Evolutionary conservation across 2,329 filamentous ascomycete species (phyloP).

Genomic region (Dactylellina drechsleri): DNA sequence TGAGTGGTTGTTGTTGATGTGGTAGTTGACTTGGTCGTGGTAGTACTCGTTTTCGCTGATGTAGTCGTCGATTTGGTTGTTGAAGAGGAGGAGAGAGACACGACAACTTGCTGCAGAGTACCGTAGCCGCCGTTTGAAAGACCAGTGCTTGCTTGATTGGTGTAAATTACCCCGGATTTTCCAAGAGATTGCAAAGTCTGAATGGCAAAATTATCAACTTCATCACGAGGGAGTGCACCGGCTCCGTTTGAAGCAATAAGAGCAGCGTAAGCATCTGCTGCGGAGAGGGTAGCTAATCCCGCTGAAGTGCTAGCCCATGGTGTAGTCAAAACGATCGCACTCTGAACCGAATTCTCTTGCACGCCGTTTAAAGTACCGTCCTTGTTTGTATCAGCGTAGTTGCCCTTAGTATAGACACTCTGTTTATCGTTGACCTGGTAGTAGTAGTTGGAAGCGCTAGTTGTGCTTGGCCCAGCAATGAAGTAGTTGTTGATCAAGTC

Average conservation of each 20-base stretch:
- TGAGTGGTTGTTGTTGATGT: background rate
- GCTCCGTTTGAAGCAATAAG: conserved; percentile 1
- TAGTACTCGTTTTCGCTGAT: background rate
- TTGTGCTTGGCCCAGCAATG: background rate
- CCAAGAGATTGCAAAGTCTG: background rate
- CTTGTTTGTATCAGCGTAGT: conserved; percentile 1
- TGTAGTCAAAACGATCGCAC: background rate
- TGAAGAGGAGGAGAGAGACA: background rate
- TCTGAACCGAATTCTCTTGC: conserved; percentile 1
- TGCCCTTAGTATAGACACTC: background rate
- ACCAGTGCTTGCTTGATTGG: background rate
- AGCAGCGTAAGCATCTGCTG: background rate
- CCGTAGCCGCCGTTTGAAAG: background rate
- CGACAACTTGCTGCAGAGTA: background rate
- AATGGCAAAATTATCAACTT: conserved; percentile 2
- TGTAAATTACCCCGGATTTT: background rate
- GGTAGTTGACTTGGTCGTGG: background rate
- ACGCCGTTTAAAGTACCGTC: background rate
- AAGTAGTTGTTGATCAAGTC: conserved; percentile 3
- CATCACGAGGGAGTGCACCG: conserved; percentile 1
- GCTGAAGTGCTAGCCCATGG: conserved; percentile 1
- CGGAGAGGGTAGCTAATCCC: background rate
- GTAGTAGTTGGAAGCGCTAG: background rate
- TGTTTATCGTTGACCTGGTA: background rate
- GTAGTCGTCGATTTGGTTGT: background rate